Evolutionary conservation across 2,329 filamentous ascomycete species (phyloP), one percentile per base, ranked within the genome.

Genomic region (Alternaria longipes): DNA sequence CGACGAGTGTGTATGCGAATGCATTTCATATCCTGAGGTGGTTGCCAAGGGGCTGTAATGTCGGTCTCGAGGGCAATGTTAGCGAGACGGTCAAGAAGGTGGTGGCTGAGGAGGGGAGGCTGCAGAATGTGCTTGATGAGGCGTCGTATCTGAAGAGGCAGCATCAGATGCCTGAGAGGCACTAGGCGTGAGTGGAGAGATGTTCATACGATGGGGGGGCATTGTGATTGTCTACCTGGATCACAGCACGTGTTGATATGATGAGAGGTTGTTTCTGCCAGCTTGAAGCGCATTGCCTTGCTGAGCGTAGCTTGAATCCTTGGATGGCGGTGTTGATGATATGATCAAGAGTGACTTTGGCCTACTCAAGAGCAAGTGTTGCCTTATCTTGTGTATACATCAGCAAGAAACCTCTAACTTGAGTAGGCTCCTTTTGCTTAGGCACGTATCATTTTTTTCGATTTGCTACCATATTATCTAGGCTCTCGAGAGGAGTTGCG

Each of bases 1-100:
- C 79, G 26, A 80, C 78, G 3, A 81, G 78, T 24, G 79, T 82
- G 8, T 82, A 83, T 57, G 81, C 80, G 14, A 82, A 82, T 57
- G 81, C 81, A 0, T 83, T 83, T 59, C 81, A 82, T 59, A 82
- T 82, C 34, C 66, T 83, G 38, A 63, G 81, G 14, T 83, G 81
- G 81, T 63, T 83, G 59, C 81, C 81, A 2, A 71, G 77, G 63
- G 71, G 74, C n/a, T 81, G 79, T 53, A 74, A 75, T 50, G 79
- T 83, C 5, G 66, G 75, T 26, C 64, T 83, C 7, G 73, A 79
- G 59, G 81, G 81, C 2, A 76, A 75, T 42, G 78, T 79, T 9
- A 76, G 74, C 49, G 72, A 78, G 30, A 74, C 78, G 63, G 79
- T 83, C 14, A 74, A 74, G 62, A 70, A 65, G 46, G 81, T 83